Evolutionary conservation across 176 grass and related monocot species (phyloP).

Genomic region (Tuctoria greenei): DNA sequence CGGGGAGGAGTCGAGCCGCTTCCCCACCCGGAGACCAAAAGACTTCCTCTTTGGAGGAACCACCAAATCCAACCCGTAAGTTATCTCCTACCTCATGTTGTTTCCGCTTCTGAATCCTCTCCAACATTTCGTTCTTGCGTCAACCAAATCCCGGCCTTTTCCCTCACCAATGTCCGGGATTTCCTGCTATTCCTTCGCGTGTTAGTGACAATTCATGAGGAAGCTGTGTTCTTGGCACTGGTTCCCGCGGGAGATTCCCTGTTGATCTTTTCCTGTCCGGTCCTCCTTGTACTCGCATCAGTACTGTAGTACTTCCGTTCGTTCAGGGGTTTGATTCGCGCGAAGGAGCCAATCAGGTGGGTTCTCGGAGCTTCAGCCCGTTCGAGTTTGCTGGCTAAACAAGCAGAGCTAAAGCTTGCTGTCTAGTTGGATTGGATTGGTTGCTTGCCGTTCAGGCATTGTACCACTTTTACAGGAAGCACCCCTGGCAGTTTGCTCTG

Average conservation of each 20-base stretch:
- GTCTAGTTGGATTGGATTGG: not conserved
- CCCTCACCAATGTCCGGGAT: not conserved
- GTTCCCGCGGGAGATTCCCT: not conserved
- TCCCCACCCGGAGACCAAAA: not conserved
- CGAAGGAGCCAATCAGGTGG: not conserved
- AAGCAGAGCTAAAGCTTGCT: not conserved
- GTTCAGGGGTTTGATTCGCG: constrained; percentile 1
- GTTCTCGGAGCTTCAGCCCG: not conserved
- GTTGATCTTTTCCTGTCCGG: not conserved
- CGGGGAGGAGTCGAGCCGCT: not conserved
- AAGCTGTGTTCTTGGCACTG: not conserved
- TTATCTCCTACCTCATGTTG: not conserved
- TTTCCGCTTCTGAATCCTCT: not conserved
- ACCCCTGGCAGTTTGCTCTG: not conserved
- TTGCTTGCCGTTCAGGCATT: constrained; percentile 6
- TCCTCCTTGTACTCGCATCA: not conserved
- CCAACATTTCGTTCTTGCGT: not conserved
- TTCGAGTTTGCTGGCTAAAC: not conserved
- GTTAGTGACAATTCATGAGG: not conserved
- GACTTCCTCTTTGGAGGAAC: constrained; percentile 3
- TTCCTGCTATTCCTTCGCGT: not conserved
- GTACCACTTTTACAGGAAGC: constrained; percentile 28
- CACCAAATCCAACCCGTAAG: constrained; percentile 18
- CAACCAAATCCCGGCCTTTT: not conserved
- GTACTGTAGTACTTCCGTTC: not conserved